Percentiles rank a stretch among this genome's conserved stretches.
Evolutionary conservation across 495 filamentous ascomycete species (phyloP).

Genomic region (Neurospora terricola): DNA sequence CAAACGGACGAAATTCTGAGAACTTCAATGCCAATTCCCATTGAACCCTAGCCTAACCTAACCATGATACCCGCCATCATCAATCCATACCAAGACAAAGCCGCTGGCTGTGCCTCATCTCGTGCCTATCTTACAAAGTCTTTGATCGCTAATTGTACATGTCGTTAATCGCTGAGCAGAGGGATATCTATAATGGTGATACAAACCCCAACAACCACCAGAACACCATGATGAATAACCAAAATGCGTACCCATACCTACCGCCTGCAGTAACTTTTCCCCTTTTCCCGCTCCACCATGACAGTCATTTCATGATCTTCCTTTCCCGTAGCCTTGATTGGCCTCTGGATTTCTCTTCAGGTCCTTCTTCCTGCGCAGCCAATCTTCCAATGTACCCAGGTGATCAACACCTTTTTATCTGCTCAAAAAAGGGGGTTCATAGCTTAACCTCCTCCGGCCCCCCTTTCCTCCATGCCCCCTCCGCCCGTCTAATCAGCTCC

Average conservation of each 20-base stretch:
- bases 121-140: neutral
- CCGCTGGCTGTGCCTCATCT: neutral
- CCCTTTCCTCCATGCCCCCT: conserved; percentile 42
- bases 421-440: neutral
- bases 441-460: neutral
- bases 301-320: neutral
- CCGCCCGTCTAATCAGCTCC: conserved; percentile 71
- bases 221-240: neutral
- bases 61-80: neutral
- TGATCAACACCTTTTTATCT: neutral
- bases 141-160: neutral
- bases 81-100: neutral
- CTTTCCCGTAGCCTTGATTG: neutral
- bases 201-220: neutral
- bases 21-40: neutral
- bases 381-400: neutral
- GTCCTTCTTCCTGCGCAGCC: neutral
- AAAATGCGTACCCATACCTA: neutral
- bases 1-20: neutral
- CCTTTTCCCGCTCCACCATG: neutral
- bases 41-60: neutral
- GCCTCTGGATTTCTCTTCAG: neutral
- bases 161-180: neutral
- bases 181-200: neutral
- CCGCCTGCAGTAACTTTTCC: neutral